Conservation (phyloP, 1,284 basidiomycete genomes). For the Rhodotorula sp. region DNA sequence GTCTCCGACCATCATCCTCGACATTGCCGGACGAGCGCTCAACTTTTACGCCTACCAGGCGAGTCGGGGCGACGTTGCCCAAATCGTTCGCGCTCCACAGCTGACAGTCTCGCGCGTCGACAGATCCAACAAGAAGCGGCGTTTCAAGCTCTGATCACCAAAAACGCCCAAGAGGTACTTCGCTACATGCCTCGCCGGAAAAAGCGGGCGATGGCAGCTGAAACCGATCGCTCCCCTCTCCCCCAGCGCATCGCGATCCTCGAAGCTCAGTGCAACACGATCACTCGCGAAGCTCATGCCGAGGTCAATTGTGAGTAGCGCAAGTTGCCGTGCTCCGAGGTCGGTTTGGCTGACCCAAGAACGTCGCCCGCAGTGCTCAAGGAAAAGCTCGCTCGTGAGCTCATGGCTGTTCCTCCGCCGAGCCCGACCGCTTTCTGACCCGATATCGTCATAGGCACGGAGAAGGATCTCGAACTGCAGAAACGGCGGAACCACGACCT, state of each 20-base stretch:
- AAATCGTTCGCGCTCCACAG: accelerated
- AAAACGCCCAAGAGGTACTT: conserved; percentile 29
- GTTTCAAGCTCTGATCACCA: conserved; percentile 28
- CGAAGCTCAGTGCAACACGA: conserved; percentile 17
- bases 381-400: background rate
- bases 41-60: conserved; percentile 36
- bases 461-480: conserved; percentile 74
- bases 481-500: conserved; percentile 67
- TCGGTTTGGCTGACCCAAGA: background rate
- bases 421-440: conserved; percentile 43
- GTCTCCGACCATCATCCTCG: conserved; percentile 65
- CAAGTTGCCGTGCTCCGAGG: conserved; percentile 46
- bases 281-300: conserved; percentile 60
- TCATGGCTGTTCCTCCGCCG: background rate
- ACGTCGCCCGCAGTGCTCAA: conserved; percentile 2
- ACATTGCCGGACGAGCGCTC: conserved; percentile 36
- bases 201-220: no score
- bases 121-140: conserved; percentile 33
- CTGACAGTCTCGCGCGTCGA: accelerated
- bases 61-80: background rate
- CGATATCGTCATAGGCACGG: conserved; percentile 62
- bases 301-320: conserved; percentile 65
- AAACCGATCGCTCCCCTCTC: no score
- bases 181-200: background rate
- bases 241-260: conserved; percentile 27